Percentiles rank a stretch among this genome's conserved stretches.
These are phyloP conservation scores for Halophytophthora polymorphica DNA, from an alignment of 352 stramenopile genomes.

Conservation along the genomic window DNA sequence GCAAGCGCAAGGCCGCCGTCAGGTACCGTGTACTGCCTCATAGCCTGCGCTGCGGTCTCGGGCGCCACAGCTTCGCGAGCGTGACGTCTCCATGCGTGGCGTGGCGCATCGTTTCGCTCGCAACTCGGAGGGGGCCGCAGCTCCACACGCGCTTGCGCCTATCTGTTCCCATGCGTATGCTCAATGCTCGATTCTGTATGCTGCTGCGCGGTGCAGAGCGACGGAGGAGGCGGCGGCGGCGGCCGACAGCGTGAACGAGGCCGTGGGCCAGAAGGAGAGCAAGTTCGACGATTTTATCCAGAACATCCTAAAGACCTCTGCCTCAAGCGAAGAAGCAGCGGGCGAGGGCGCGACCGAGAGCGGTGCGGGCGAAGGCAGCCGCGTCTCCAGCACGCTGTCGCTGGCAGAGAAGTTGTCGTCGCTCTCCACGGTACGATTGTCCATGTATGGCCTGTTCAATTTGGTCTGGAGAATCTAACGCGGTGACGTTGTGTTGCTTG, in stretches of 20 bases:
- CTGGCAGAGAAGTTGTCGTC: constrained; percentile 73
- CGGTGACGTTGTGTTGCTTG: no score
- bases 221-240: constrained; percentile 41
- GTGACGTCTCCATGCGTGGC: no score
- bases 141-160: no score
- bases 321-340: constrained; percentile 6
- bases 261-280: constrained; percentile 67
- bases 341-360: constrained; percentile 3
- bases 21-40: constrained; percentile 27
- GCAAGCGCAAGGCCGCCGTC: constrained; percentile 75
- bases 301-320: constrained; percentile 74
- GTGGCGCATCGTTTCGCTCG: no score
- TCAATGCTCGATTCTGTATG: not conserved
- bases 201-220: constrained; percentile 15
- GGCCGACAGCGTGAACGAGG: constrained; percentile 47
- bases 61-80: no score
- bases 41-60: not conserved
- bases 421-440: constrained; percentile 58
- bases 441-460: no score
- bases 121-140: no score
- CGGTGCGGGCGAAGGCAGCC: constrained; percentile 33
- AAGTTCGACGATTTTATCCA: constrained; percentile 86
- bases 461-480: no score
- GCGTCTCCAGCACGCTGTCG: constrained; percentile 38
- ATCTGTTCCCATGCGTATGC: not conserved